Base-by-base conservation (phyloP, 768 basidiomycete species). In the Mycena leptocephala region DNA sequence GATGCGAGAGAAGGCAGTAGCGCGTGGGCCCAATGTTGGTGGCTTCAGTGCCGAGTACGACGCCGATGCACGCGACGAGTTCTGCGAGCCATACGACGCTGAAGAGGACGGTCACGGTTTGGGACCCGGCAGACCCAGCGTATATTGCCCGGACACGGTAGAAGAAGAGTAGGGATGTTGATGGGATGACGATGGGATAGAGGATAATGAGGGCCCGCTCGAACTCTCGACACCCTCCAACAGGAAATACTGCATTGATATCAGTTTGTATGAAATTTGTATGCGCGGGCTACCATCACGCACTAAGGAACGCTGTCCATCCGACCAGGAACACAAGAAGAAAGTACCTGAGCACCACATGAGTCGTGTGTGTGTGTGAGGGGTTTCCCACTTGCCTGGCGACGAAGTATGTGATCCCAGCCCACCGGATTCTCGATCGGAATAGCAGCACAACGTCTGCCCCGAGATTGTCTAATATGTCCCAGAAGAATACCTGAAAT, bases 401-500 rank as follows among this genome's bases (percentile, higher is more conserved):
- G 14, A 43, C n/a, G 28, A 56, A 69, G 24, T 58, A 58, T 26
- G 48, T 30, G 16, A 39, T 4, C 7, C 26, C 32, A n/a, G 66
- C 48, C 30, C 37, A 55, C 13, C 66, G 39, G 30, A 43, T 46
- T 11, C 13, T n/a, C 24, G 14, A 33, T 24, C 28, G 32, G 33
- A 37, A 32, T 11, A 67, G 22, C 24, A 41, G 53, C 13, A 28
- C 1, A n/a, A 28, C 55, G 14, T 69, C 55, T 18, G 37, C 67
- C 32, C 30, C 33, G 28, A 69, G 2, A 18, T 55, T 41, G 26
- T 33, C 39, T 24, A 69, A 14, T 18, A 69, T 43, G 37, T 69
- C 67, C 67, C 67, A 69, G 37, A 55, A n/a, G 39, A 58, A 69
- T 41, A 56, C 67, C 67, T 69, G 35, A 18, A 5, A 6, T 16